These are phyloP conservation scores for Phaeosphaeriaceae sp. DNA, from an alignment of 2,329 filamentous ascomycete species.

Conservation along the genomic window DNA sequence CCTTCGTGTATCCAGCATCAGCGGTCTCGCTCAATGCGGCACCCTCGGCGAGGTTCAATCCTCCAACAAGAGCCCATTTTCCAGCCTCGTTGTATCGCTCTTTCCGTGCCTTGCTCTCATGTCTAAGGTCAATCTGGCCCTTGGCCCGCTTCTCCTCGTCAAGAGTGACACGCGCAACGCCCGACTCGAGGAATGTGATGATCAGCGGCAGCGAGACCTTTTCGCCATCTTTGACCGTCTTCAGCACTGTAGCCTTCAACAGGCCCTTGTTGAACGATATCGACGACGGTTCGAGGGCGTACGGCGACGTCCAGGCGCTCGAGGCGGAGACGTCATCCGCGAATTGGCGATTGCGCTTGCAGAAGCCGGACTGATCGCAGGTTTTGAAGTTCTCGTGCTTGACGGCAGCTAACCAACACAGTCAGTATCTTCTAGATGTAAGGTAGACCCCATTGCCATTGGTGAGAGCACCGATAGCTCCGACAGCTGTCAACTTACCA, in stretches of 20 bases:
- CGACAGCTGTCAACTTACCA: conserved; percentile 36
- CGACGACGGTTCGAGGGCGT: conserved; percentile 74
- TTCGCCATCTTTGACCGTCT: conserved; percentile 72
- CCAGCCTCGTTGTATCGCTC: conserved; percentile 93
- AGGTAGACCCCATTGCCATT: too few species aligned
- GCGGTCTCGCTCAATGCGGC: conserved; percentile 73
- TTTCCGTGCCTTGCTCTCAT: conserved; percentile 84
- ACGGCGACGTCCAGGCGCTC: conserved; percentile 80
- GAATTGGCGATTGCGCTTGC: conserved; percentile 89
- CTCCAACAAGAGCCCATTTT: conserved; percentile 85
- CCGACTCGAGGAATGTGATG: conserved; percentile 88
- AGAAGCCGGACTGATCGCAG: conserved; percentile 95
- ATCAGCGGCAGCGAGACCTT: conserved; percentile 82
- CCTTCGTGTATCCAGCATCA: conserved; percentile 70
- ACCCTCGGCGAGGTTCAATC: conserved; percentile 73
- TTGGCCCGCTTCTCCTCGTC: conserved; percentile 92
- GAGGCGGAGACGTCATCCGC: conserved; percentile 76
- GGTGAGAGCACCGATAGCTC: conserved; percentile 5
- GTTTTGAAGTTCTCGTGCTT: conserved; percentile 98
- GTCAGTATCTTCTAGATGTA: conserved; percentile 9
- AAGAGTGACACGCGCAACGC: conserved; percentile 83
- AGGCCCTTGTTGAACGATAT: conserved; percentile 80
- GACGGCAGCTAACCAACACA: conserved; percentile 68
- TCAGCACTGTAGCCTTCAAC: conserved; percentile 81
- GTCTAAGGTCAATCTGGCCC: conserved; percentile 85